Conservation (phyloP, 164 flowering plant species). For the Stephania japonica region DNA sequence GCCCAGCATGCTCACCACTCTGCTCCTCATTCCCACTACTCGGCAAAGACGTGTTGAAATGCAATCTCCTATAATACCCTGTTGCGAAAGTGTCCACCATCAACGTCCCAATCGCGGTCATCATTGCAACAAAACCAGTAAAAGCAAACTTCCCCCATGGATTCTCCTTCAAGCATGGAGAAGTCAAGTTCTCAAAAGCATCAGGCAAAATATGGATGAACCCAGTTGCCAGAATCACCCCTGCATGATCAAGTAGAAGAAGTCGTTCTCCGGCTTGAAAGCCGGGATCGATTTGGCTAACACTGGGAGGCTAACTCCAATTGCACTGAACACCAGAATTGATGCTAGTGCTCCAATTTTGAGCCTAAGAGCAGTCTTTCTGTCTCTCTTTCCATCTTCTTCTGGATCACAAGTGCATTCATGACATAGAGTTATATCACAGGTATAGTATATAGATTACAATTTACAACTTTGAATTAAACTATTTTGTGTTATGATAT, state of each 20-base stretch:
- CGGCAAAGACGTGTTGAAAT: constrained; percentile 12
- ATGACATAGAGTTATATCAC: constrained; percentile 40
- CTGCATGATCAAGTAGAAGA: constrained; percentile 34
- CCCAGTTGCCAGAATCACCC: too few relatives aligned
- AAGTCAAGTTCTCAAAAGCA: constrained; percentile 30
- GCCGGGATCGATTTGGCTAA: constrained; percentile 22
- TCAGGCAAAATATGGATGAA: constrained; percentile 40
- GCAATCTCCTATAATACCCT: constrained; percentile 19
- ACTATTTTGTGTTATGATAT: neutral
- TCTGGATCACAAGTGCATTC: too few relatives aligned
- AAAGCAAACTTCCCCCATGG: constrained; percentile 32
- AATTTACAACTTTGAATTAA: too few relatives aligned
- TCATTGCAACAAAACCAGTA: constrained; percentile 29
- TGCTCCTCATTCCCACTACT: constrained; percentile 19
- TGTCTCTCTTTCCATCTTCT: constrained; percentile 7
- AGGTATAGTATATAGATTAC: too few relatives aligned
- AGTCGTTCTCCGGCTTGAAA: constrained; percentile 22
- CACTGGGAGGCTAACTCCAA: constrained; percentile 35
- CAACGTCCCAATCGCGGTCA: constrained; percentile 28
- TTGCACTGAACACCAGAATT: constrained; percentile 26
- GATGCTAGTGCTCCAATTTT: constrained; percentile 29
- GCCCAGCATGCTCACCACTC: constrained; percentile 22
- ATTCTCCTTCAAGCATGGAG: constrained; percentile 24
- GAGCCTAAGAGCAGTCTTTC: constrained; percentile 17
- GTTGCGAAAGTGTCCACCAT: constrained; percentile 30